Evolutionary conservation across 331 rosid genomes (phyloP), one percentile per base, ranked within the genome.

Genomic region (Phaseolus coccineus): DNA sequence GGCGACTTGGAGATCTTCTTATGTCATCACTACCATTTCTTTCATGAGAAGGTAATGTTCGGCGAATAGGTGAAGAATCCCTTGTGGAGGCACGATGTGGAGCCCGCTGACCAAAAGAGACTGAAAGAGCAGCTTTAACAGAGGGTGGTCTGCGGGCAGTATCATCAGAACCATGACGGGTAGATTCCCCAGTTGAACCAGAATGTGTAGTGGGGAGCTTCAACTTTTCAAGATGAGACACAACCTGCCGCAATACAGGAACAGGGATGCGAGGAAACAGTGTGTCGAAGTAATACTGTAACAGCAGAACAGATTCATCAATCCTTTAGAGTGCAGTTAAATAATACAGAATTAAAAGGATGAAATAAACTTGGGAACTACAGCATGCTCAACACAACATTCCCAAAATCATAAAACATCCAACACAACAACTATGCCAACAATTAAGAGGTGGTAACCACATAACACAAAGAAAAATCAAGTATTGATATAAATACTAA

Each of bases 111-210:
- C 99, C 98, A 89, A 95, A 95, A 76, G 99, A 93, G 73, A 95
- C 99, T 16, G 99, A 93, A 64, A 95, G 97, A n/a, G 99, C 89
- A 3, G 99, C 98, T 84, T 93, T 95, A 55, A 95, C 99, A 61
- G 99, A 95, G 46, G 98, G 99, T 5, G 99, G 99, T 22, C 99
- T 90, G 10, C 99, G 96, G 68, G 99, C 98, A 71, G 96, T 95
- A 77, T 95, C 99, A 81, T 93, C 99, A 40, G 98, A 91, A 65
- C 97, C 93, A 8, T 88, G 93, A 22, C 98, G 97, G 44, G 89
- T 90, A 47, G 96, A 73, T 55, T 95, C 99, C 82, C 99, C 97
- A 0, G 99, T 95, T 72, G 89, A 75, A 63, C 99, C 99, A 12
- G 86, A 87, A 76, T 85, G 96, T 70, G 92, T 85, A 33, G 89